Conservation (phyloP, 345 rosid species). For the Hibiscus mutabilis region DNA sequence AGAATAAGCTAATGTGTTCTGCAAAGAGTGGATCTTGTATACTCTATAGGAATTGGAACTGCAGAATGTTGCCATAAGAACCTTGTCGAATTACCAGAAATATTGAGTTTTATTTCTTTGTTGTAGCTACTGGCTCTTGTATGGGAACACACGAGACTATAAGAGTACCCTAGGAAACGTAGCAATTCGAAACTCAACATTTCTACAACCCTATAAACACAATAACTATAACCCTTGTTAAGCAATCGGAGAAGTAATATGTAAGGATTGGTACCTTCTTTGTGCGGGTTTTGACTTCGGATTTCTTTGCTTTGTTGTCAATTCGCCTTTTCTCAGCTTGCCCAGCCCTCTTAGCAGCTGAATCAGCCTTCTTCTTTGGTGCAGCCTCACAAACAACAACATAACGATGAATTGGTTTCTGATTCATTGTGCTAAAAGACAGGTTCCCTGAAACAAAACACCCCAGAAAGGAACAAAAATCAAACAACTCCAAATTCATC, state of each 20-base stretch:
- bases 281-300: slow-evolving; percentile 89
- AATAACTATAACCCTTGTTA: not conserved
- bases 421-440: slow-evolving; percentile 26
- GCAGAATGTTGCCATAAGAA: not conserved
- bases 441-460: slow-evolving; percentile 36
- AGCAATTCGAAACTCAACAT: not conserved
- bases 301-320: slow-evolving; percentile 76
- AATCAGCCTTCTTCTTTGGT: slow-evolving; percentile 65
- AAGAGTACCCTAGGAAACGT: not conserved
- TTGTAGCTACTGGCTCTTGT: not conserved
- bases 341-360: slow-evolving; percentile 82
- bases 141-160: not conserved
- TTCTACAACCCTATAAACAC: not conserved
- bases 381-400: slow-evolving; percentile 69
- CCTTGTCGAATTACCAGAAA: not conserved
- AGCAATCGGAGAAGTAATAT: not conserved
- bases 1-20: no score
- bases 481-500: not conserved
- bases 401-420: slow-evolving; percentile 37
- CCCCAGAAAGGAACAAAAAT: not conserved
- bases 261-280: slow-evolving; percentile 50
- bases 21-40: not conserved
- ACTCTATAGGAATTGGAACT: not conserved
- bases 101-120: not conserved
- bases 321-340: slow-evolving; percentile 81